These are phyloP conservation scores for Cydonia oblonga DNA, from an alignment of 331 rosid species.

Conservation along the genomic window DNA sequence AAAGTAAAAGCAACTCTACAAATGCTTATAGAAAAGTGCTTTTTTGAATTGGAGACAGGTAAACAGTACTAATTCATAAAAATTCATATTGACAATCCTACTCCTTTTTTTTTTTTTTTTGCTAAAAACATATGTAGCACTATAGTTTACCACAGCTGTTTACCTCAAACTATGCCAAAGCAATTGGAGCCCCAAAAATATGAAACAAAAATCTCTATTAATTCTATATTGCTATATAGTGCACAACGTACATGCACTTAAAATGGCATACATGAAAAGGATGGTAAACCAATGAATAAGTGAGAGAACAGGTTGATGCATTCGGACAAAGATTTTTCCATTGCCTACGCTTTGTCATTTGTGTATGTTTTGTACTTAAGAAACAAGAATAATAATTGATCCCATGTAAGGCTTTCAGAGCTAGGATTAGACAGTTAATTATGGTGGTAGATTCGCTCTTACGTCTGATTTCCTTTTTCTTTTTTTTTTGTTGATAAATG, in stretches of 20 bases:
- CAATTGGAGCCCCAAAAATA: background rate
- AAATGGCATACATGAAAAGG: background rate
- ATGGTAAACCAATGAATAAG: background rate
- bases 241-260: background rate
- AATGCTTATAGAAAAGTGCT: too few relatives aligned
- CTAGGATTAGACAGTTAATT: background rate
- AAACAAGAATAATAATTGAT: background rate
- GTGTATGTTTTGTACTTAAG: background rate
- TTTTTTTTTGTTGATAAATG: background rate
- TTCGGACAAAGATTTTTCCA: too few relatives aligned
- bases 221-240: background rate
- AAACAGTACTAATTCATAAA: too few relatives aligned
- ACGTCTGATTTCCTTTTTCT: too few relatives aligned
- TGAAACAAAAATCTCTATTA: background rate
- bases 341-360: conserved; percentile 1
- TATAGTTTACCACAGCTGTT: too few relatives aligned
- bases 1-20: too few relatives aligned
- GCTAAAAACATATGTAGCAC: too few relatives aligned
- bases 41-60: too few relatives aligned
- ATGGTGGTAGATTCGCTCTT: background rate
- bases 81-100: too few relatives aligned
- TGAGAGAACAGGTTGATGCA: conserved; percentile 1
- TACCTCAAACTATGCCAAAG: too few relatives aligned
- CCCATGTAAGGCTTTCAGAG: background rate
- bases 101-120: too few relatives aligned